These are phyloP conservation scores for Quillaja saponaria DNA, from an alignment of 306 rosid species.

Conservation along the genomic window DNA sequence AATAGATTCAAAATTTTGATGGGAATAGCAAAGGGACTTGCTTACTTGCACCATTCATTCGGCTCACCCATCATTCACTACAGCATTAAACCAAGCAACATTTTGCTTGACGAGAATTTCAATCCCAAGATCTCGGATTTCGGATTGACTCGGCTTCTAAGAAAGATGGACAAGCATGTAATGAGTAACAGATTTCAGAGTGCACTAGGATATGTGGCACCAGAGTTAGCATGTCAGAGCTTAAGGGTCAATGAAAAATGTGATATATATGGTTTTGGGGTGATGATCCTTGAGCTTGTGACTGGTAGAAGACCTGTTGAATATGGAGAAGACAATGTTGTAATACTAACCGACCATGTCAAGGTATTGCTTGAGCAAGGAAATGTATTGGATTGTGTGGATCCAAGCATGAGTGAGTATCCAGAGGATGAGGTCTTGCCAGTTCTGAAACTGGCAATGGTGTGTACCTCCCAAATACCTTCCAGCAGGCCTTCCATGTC, in stretches of 20 bases:
- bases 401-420: slow-evolving; percentile 59
- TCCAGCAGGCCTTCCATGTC: slow-evolving; percentile 85
- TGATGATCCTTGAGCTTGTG: slow-evolving; percentile 73
- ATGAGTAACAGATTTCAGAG: slow-evolving; percentile 70
- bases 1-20: slow-evolving; percentile 64
- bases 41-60: slow-evolving; percentile 70
- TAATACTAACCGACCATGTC: slow-evolving; percentile 72
- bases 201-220: slow-evolving; percentile 79
- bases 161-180: slow-evolving; percentile 62
- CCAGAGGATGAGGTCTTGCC: slow-evolving; percentile 82
- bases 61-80: slow-evolving; percentile 73
- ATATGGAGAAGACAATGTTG: slow-evolving; percentile 77
- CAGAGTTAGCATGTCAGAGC: slow-evolving; percentile 82
- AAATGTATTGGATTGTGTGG: slow-evolving; percentile 71
- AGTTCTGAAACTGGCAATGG: slow-evolving; percentile 71
- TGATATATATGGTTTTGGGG: slow-evolving; percentile 74
- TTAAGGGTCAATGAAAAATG: slow-evolving; percentile 81
- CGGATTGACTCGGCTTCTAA: no score
- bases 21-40: slow-evolving; percentile 77
- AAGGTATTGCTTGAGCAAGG: slow-evolving; percentile 73
- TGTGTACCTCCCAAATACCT: slow-evolving; percentile 80
- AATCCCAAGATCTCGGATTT: no score
- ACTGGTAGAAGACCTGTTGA: slow-evolving; percentile 86
- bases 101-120: slow-evolving; percentile 60
- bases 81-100: slow-evolving; percentile 81